phyloP scores from a whole-genome alignment of 345 rosid genomes.

The Linum usitatissimum region DNA sequence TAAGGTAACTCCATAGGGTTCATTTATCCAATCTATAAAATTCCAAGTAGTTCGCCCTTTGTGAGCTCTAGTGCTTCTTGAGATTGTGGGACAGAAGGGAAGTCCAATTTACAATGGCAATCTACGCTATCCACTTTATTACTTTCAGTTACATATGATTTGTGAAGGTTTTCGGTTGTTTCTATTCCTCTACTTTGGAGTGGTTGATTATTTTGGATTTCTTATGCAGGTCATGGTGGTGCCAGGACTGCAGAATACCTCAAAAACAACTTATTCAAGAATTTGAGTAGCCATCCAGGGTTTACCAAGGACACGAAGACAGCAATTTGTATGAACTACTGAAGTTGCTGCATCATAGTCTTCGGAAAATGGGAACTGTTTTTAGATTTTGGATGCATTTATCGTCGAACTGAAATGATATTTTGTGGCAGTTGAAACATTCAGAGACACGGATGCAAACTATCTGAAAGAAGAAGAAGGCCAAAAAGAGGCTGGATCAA shows the following conservation, averaged over 20 bases:
- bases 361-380: background rate
- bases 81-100: too few species aligned
- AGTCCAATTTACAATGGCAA: too few species aligned
- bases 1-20: background rate
- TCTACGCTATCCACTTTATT: too few species aligned
- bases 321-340: conserved; percentile 33
- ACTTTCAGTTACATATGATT: too few species aligned
- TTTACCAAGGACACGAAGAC: conserved; percentile 33
- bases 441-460: conserved; percentile 31
- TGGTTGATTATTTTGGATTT: background rate
- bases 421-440: conserved; percentile 34
- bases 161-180: too few species aligned
- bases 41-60: too few species aligned
- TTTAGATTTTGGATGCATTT: background rate
- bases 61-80: too few species aligned
- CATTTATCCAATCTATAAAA: too few species aligned
- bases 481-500: conserved; percentile 45
- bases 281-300: conserved; percentile 35
- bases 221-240: conserved; percentile 38
- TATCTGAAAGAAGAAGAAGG: conserved; percentile 35
- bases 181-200: too few species aligned
- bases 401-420: background rate
- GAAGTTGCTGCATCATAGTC: background rate
- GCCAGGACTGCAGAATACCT: conserved; percentile 42
- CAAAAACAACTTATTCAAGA: conserved; percentile 36